A percentile compares a stretch with the other conserved stretches of the same genome.
Evolutionary conservation across 768 basidiomycete genomes (phyloP).

Genomic region (Pisolithus orientalis): DNA sequence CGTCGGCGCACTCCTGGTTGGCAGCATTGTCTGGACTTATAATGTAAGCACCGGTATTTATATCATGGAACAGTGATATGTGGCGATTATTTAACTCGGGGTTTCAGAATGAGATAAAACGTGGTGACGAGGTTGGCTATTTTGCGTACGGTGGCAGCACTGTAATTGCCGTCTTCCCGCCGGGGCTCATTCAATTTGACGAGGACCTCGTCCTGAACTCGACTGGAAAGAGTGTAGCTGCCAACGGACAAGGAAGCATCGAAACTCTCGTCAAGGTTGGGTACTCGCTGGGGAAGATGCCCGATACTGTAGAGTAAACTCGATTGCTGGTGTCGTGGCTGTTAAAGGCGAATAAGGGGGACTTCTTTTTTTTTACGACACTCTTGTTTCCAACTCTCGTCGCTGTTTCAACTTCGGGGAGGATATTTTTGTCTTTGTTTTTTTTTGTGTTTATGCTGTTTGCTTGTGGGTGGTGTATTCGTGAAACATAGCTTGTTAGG

Average conservation of each 20-base stretch:
- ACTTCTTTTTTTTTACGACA: too few species aligned
- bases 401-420: too few species aligned
- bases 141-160: conserved; percentile 81
- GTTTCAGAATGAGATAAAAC: conserved; percentile 39
- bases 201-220: conserved; percentile 56
- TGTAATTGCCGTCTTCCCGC: conserved; percentile 53
- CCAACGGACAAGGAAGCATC: conserved; percentile 28
- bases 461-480: too few species aligned
- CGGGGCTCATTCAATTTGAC: conserved; percentile 50
- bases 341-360: background rate
- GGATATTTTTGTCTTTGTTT: too few species aligned
- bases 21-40: conserved; percentile 62
- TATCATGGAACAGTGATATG: background rate
- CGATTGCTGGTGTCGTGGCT: background rate
- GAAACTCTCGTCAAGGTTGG: conserved; percentile 60
- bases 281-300: conserved; percentile 19
- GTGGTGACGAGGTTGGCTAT: conserved; percentile 62
- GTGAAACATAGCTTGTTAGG: too few species aligned
- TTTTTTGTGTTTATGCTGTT: too few species aligned
- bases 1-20: conserved; percentile 78
- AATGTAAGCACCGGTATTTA: conserved; percentile 8
- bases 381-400: too few species aligned
- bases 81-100: background rate
- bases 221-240: conserved; percentile 8
- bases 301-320: background rate